phyloP scores from a whole-genome alignment of 306 rosid genomes.

The Castanea mollissima region DNA sequence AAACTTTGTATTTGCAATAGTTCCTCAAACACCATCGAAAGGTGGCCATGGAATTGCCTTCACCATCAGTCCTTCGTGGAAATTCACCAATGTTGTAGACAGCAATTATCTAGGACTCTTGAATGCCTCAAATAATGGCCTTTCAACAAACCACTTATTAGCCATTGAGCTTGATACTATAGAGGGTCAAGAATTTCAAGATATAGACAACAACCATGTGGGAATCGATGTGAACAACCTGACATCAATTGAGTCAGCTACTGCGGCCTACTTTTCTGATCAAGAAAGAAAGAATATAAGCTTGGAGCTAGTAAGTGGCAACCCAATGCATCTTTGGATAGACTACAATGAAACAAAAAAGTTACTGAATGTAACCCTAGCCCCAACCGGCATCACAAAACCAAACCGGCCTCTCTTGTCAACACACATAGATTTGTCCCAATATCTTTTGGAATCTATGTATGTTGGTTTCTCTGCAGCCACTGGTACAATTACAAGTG shows the following conservation, averaged over 20 bases:
- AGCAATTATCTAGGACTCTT: background rate
- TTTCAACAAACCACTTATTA: constrained; percentile 23
- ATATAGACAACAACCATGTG: constrained; percentile 17
- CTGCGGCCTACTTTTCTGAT: background rate
- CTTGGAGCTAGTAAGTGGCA: constrained; percentile 18
- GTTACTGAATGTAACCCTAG: constrained; percentile 14
- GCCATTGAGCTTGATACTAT: constrained; percentile 24
- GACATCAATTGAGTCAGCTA: background rate
- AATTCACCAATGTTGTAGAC: background rate
- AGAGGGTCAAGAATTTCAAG: background rate
- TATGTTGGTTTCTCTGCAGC: constrained; percentile 35
- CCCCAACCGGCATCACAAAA: constrained; percentile 8
- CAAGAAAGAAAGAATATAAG: background rate
- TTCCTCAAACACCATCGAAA: background rate
- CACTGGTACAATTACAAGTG: constrained; percentile 3
- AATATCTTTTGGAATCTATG: constrained; percentile 17
- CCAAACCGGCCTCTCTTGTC: constrained; percentile 24
- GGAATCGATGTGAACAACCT: constrained; percentile 32
- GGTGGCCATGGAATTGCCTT: constrained; percentile 32
- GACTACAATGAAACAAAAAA: too few species aligned
- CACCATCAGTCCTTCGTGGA: constrained; percentile 17
- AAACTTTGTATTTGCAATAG: too few species aligned
- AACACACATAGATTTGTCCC: background rate
- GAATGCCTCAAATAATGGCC: background rate
- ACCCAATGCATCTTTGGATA: constrained; percentile 9